Evolutionary conservation across 2,329 filamentous ascomycete species (phyloP), one percentile per base, ranked within the genome.

Genomic region (Aspergillus puulaauensis): DNA sequence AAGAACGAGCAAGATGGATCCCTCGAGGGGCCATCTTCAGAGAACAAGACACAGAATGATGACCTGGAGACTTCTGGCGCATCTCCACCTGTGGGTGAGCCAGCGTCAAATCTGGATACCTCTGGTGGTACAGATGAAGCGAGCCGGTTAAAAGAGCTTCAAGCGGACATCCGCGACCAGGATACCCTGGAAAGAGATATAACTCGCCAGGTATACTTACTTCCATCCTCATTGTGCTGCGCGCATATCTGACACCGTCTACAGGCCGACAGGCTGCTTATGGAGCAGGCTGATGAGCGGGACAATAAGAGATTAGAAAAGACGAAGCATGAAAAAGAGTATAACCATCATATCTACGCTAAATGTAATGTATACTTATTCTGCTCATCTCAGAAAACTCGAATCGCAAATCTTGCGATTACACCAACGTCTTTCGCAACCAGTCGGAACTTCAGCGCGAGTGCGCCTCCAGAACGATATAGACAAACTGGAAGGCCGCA

Each of bases 101-200:
- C 24, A 5, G 12, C 24, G 6, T n/a, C 23, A 12, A 31, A 19
- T 5, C 45, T 48, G 41, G 53, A 50, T 43, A 49, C 52, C 9
- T 48, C 59, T 31, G 52, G 45, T 19, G 50, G 40, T 17, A 54
- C 57, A 57, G 84, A 86, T 61, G 87, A 90, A 67, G 82, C 83
- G 43, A 80, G 81, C 52, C 82, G 83, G 19, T 77, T 92, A 27
- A 79, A 81, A 57, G 83, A 83, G 44, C 77, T 92, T 41, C 86
- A 88, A 4, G 83, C 86, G 52, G 82, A 87, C 57, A 86, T 95
- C 21, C 86, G 91, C 57, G 87, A 96, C 67, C 93, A 98, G 73
- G 88, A 93, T 77, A 93, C 97, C 58, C 78, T 98, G 19, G 93
- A 97, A 74, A 84, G 91, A 61, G 92, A 96, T 68, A 96, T 98